Evolutionary conservation across 306 rosid species (phyloP).

Genomic region (Citrullus amarus): DNA sequence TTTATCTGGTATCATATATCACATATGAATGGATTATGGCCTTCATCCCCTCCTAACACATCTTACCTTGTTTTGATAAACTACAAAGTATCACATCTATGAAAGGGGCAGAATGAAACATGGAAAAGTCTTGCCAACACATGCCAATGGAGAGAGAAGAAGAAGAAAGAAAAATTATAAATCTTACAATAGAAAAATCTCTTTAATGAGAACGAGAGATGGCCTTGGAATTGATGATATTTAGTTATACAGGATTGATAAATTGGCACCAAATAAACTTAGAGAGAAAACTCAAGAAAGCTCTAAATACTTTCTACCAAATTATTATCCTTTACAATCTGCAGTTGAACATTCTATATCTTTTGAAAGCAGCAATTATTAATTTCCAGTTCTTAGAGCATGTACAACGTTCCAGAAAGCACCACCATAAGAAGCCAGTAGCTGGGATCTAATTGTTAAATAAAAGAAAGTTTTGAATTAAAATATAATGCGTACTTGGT

Average conservation of each 20-base stretch:
- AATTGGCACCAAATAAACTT: background rate
- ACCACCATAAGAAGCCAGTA: background rate
- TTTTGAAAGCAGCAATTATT: background rate
- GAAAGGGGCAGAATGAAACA: background rate
- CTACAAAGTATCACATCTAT: background rate
- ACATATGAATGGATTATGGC: background rate
- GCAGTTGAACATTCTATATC: background rate
- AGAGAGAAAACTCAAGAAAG: background rate
- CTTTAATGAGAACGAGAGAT: background rate
- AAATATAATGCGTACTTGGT: constrained; percentile 45
- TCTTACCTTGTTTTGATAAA: background rate
- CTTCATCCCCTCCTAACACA: background rate
- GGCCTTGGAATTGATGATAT: background rate
- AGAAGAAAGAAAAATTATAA: background rate
- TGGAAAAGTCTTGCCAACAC: background rate
- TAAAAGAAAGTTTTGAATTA: background rate
- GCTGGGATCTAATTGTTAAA: background rate
- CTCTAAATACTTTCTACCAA: background rate
- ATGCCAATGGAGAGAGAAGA: background rate
- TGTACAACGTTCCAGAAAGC: background rate
- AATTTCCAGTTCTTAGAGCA: background rate
- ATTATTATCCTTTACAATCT: background rate
- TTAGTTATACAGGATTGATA: background rate
- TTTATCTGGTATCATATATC: background rate
- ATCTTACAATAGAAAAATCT: background rate